These are phyloP conservation scores for Ophiostoma australiae DNA, from an alignment of 2,329 filamentous ascomycete species.

Conservation along the genomic window DNA sequence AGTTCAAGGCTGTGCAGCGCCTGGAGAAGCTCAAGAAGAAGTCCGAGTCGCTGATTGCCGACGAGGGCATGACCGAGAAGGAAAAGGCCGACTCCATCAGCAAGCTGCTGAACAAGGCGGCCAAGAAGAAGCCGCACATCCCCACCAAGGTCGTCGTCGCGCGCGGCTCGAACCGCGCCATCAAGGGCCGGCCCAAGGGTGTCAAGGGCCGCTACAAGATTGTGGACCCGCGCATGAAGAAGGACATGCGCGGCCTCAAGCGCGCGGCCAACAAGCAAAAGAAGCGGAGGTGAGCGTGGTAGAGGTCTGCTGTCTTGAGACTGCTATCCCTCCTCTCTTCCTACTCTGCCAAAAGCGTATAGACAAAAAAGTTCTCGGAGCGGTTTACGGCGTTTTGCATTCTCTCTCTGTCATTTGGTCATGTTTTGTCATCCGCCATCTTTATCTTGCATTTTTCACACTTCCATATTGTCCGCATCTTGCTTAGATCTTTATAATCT, in stretches of 20 bases:
- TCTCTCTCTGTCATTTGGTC: not conserved
- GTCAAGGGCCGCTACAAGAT: constrained; percentile 98
- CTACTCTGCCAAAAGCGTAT: constrained; percentile 1
- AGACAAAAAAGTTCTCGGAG: constrained; percentile 12
- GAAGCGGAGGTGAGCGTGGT: constrained; percentile 27
- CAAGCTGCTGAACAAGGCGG: constrained; percentile 74
- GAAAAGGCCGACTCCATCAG: constrained; percentile 86
- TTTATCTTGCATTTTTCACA: not conserved
- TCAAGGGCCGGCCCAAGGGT: constrained; percentile 74
- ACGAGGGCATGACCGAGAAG: constrained; percentile 90
- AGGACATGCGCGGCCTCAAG: constrained; percentile 87
- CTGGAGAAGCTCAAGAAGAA: constrained; percentile 97
- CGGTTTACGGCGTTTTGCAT: constrained; percentile 19
- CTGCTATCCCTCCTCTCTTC: not conserved
- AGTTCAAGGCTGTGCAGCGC: constrained; percentile 84
- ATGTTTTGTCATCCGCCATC: not conserved
- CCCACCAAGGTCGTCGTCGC: constrained; percentile 87
- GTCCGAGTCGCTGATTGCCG: constrained; percentile 79
- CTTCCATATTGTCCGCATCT: not conserved
- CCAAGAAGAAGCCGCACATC: constrained; percentile 79
- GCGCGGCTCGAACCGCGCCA: constrained; percentile 73
- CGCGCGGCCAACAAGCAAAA: constrained; percentile 63
- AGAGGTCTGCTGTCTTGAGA: not conserved
- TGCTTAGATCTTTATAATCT: not conserved
- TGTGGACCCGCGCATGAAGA: constrained; percentile 92